Conservation (phyloP, 176 grass and related monocot genomes). For the Musa schizocarpa region DNA sequence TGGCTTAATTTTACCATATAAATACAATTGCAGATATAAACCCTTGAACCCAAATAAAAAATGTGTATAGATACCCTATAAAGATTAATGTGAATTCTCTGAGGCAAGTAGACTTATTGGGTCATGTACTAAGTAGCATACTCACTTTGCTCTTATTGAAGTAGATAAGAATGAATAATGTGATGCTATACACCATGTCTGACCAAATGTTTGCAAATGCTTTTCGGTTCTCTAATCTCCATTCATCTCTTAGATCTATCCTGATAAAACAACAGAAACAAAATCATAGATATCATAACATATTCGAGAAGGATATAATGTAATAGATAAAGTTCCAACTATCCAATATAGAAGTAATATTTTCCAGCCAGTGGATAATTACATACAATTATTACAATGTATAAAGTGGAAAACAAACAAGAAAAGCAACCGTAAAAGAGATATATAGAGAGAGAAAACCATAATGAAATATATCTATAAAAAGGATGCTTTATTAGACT, state of each 20-base stretch:
- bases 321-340: background rate
- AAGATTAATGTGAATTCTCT: background rate
- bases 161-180: conserved; percentile 79
- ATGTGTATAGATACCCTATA: background rate
- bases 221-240: conserved; percentile 79
- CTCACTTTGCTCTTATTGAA: conserved; percentile 82
- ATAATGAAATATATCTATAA: background rate
- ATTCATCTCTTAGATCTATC: conserved; percentile 86
- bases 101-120: background rate
- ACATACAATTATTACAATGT: background rate
- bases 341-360: background rate
- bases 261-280: conserved; percentile 41
- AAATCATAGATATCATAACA: conserved; percentile 23
- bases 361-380: background rate
- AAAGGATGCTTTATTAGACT: background rate
- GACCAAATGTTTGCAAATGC: conserved; percentile 95
- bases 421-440: background rate
- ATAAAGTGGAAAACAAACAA: background rate
- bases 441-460: background rate
- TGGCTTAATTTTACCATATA: no score
- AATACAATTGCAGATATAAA: no score
- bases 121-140: conserved; percentile 21
- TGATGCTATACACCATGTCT: conserved; percentile 66
- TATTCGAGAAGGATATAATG: background rate
- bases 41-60: background rate